A percentile compares a stretch with the other conserved stretches of the same genome.
phyloP scores from a whole-genome alignment of 805 yeast genomes.

The Pichia thaimueangensis region DNA sequence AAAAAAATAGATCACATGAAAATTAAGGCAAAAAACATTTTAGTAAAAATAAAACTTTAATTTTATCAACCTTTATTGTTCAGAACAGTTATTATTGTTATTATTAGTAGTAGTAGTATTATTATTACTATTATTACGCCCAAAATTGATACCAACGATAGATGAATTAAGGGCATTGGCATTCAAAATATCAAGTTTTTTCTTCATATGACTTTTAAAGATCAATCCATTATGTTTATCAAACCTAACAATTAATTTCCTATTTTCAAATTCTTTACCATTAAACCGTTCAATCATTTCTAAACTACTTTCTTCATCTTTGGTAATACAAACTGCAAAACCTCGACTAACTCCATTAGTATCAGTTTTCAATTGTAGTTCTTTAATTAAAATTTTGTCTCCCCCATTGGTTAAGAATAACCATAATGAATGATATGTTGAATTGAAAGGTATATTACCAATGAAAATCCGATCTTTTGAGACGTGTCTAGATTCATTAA shows the following conservation, averaged over 20 bases:
- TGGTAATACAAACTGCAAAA: slow-evolving; percentile 57
- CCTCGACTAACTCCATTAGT: slow-evolving; percentile 44
- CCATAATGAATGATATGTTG: slow-evolving; percentile 14
- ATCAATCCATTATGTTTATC: slow-evolving; percentile 46
- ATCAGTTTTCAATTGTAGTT: slow-evolving; percentile 32
- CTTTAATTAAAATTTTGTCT: background rate
- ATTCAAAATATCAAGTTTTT: slow-evolving; percentile 4
- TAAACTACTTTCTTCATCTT: slow-evolving; percentile 39
- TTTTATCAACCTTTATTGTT: too few relatives aligned
- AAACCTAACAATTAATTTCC: slow-evolving; percentile 53
- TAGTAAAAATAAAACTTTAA: too few relatives aligned
- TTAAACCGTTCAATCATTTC: slow-evolving; percentile 45
- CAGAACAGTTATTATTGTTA: too few relatives aligned
- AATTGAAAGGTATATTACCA: slow-evolving; percentile 49
- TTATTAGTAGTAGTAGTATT: too few relatives aligned
- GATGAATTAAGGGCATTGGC: too few relatives aligned
- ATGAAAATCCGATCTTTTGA: slow-evolving; percentile 42
- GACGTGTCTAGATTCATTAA: slow-evolving; percentile 28
- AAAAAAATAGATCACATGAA: too few relatives aligned
- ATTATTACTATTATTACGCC: too few relatives aligned
- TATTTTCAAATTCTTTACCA: slow-evolving; percentile 49
- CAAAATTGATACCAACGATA: too few relatives aligned
- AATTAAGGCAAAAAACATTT: too few relatives aligned
- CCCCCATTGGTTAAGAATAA: slow-evolving; percentile 4
- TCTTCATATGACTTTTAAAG: slow-evolving; percentile 21